Percentiles rank a stretch among this genome's conserved stretches.
These are phyloP conservation scores for Aegilops tauschii DNA, from an alignment of 176 grass and related monocot species.

Conservation along the genomic window DNA sequence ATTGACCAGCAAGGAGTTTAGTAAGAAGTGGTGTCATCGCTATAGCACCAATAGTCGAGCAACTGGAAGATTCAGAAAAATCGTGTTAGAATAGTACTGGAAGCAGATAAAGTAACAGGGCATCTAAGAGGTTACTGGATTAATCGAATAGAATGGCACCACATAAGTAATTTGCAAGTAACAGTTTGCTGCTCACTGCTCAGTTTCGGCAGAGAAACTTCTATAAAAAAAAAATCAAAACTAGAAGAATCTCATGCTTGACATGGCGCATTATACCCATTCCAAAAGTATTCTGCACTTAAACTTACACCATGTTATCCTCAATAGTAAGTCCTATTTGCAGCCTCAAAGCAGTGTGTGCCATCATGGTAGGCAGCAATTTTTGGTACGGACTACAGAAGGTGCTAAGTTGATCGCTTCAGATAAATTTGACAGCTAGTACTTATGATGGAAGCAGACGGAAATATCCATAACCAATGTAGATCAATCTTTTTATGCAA, in stretches of 20 bases:
- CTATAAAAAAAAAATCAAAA: background rate
- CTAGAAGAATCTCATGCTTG: constrained; percentile 13
- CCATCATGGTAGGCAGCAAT: background rate
- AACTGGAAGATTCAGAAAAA: constrained; percentile 48
- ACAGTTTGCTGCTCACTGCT: background rate
- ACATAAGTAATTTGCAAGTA: constrained; percentile 6
- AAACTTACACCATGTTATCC: background rate
- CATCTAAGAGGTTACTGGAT: background rate
- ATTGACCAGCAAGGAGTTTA: constrained; percentile 85
- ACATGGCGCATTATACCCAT: background rate
- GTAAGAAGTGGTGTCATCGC: constrained; percentile 96
- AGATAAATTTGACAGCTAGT: constrained; percentile 4
- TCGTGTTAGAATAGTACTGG: constrained; percentile 12
- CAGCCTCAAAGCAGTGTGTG: background rate
- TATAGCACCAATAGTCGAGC: constrained; percentile 96
- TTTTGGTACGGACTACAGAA: constrained; percentile 4
- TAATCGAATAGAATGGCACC: constrained; percentile 2
- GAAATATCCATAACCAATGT: constrained; percentile 16
- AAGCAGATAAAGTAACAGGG: background rate
- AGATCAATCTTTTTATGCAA: background rate
- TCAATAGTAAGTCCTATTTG: background rate
- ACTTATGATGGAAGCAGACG: background rate
- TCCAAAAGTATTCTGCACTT: background rate
- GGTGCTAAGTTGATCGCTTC: background rate
- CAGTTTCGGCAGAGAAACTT: constrained; percentile 7